phyloP scores from a whole-genome alignment of 768 basidiomycete genomes.

The Naganishia kalamii region DNA sequence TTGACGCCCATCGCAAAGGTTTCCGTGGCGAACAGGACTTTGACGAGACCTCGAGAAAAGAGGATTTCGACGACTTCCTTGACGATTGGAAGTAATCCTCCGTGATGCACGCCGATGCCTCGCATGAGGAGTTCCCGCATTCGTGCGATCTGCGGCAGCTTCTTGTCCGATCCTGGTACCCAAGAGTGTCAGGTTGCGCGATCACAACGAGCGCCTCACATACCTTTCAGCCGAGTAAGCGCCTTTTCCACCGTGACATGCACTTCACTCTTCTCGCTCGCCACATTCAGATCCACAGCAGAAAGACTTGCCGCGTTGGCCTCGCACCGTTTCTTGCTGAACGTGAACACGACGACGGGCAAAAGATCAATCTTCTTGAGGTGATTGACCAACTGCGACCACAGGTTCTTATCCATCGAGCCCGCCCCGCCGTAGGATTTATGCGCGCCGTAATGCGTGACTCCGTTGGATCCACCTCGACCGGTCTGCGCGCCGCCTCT shows the following conservation, averaged over 20 bases:
- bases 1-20: conserved; percentile 99
- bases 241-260: conserved; percentile 92
- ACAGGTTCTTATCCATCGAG: conserved; percentile 74
- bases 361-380: conserved; percentile 78
- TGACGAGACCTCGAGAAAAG: conserved; percentile 96
- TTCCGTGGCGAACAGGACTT: conserved; percentile 96
- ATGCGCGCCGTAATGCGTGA: conserved; percentile 23
- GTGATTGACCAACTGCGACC: conserved; percentile 79
- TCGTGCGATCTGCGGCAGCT: conserved; percentile 86
- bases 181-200: neutral
- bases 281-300: conserved; percentile 77
- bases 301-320: conserved; percentile 87
- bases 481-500: conserved; percentile 14
- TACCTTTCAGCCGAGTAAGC: conserved; percentile 81
- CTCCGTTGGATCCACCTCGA: conserved; percentile 52
- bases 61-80: conserved; percentile 99
- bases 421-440: conserved; percentile 27
- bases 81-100: conserved; percentile 89
- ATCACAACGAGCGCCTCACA: conserved; percentile 4
- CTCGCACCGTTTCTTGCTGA: conserved; percentile 94
- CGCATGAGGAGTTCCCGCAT: conserved; percentile 86
- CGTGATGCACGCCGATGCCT: conserved; percentile 97
- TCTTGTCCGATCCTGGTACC: conserved; percentile 32
- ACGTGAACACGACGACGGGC: conserved; percentile 92
- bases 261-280: conserved; percentile 92